Percentiles rank a stretch among this genome's conserved stretches.
phyloP scores from a whole-genome alignment of 805 yeast species.

The Clavispora phyllophila region DNA sequence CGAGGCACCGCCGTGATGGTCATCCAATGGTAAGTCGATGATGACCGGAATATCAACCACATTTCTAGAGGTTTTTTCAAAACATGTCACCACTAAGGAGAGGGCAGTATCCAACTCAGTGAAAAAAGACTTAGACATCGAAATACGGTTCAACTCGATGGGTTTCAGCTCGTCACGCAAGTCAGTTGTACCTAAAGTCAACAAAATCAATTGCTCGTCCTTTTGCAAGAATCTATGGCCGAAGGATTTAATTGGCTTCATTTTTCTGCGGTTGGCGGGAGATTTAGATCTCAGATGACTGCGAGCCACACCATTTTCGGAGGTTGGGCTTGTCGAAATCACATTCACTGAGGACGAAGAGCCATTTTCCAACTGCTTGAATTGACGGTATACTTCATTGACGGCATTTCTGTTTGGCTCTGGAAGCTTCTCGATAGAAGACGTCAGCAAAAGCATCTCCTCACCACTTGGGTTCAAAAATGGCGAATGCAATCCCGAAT shows the following conservation, averaged over 20 bases:
- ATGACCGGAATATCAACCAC: constrained; percentile 52
- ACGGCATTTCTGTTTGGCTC: constrained; percentile 27
- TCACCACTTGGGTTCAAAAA: constrained; percentile 13
- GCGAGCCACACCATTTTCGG: constrained; percentile 1
- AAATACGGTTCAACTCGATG: constrained; percentile 67
- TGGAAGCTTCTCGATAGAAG: constrained; percentile 34
- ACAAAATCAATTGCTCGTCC: constrained; percentile 65
- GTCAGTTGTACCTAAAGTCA: constrained; percentile 86
- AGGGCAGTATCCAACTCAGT: constrained; percentile 87
- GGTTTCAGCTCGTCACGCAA: constrained; percentile 54
- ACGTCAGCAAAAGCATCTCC: constrained; percentile 18
- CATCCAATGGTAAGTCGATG: constrained; percentile 79
- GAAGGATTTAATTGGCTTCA: constrained; percentile 69
- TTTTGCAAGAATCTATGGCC: constrained; percentile 72
- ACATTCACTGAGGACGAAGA: constrained; percentile 17
- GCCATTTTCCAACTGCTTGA: constrained; percentile 24
- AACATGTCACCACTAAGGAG: constrained; percentile 56
- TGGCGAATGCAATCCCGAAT: constrained; percentile 12
- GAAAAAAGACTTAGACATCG: constrained; percentile 67
- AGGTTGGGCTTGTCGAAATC: constrained; percentile 1
- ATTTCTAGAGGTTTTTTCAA: constrained; percentile 21
- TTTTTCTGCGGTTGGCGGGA: constrained; percentile 18
- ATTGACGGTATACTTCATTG: constrained; percentile 35
- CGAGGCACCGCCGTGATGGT: constrained; percentile 59
- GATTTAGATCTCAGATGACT: constrained; percentile 9